Conservation (phyloP, 2,329 filamentous ascomycete genomes). For the Apiospora marii region DNA sequence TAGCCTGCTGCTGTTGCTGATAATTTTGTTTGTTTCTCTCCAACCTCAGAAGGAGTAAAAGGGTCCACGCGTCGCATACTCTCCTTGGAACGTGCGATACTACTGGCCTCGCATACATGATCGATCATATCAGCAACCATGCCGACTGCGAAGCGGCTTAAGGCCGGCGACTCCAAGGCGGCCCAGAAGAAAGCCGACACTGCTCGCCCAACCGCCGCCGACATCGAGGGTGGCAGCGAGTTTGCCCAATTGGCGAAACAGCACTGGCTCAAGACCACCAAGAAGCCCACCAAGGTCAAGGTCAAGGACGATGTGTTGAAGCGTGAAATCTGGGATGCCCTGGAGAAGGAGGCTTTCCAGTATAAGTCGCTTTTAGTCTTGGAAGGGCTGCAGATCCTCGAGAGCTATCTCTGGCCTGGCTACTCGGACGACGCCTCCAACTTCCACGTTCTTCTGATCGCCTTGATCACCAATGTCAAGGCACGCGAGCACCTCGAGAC, state of each 20-base stretch:
- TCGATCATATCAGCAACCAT: slow-evolving; percentile 45
- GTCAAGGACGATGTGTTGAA: slow-evolving; percentile 88
- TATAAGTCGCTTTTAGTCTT: slow-evolving; percentile 81
- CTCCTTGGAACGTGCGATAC: slow-evolving; percentile 30
- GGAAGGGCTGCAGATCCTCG: slow-evolving; percentile 89
- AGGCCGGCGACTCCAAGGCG: slow-evolving; percentile 55
- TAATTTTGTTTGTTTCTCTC: not conserved
- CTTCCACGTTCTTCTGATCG: slow-evolving; percentile 87
- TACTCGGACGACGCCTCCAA: slow-evolving; percentile 91
- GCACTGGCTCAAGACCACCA: slow-evolving; percentile 79
- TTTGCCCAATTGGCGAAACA: slow-evolving; percentile 82
- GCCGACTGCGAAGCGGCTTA: slow-evolving; percentile 68
- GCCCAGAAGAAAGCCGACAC: slow-evolving; percentile 48
- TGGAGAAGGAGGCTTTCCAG: slow-evolving; percentile 83
- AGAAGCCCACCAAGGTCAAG: slow-evolving; percentile 69
- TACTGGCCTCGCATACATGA: slow-evolving; percentile 27
- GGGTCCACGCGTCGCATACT: slow-evolving; percentile 5
- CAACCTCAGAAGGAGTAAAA: not conserved
- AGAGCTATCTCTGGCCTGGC: slow-evolving; percentile 94
- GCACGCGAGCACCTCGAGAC: slow-evolving; percentile 84
- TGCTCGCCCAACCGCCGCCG: slow-evolving; percentile 70
- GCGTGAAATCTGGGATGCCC: slow-evolving; percentile 84
- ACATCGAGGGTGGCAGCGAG: slow-evolving; percentile 73
- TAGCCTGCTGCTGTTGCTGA: slow-evolving; percentile 5
- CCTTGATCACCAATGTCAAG: slow-evolving; percentile 87